Evolutionary conservation across 208 protist genomes (phyloP).

Genomic region (Crithidia brevicula): DNA sequence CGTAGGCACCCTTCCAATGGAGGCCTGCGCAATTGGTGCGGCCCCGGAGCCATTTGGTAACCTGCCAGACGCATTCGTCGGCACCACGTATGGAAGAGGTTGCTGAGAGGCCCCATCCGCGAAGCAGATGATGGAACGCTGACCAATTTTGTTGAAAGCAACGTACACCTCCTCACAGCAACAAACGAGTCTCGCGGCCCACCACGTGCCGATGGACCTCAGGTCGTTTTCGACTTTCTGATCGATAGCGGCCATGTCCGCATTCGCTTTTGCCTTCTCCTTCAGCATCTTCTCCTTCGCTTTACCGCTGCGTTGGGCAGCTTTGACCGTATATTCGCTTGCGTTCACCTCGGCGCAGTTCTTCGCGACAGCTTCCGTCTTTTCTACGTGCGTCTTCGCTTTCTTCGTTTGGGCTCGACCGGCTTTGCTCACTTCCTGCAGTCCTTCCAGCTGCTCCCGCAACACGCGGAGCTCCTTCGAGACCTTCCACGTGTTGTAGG

Average conservation of each 20-base stretch:
- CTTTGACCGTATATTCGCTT: neutral
- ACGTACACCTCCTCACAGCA: neutral
- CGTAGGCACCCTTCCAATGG: too few species aligned
- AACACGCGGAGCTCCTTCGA: conserved; percentile 5
- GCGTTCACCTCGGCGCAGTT: conserved; percentile 13
- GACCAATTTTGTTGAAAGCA: neutral
- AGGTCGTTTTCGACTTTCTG: neutral
- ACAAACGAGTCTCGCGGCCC: neutral
- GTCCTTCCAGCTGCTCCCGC: conserved; percentile 6
- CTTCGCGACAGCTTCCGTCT: conserved; percentile 1
- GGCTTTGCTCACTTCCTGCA: conserved; percentile 4
- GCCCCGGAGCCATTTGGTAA: too few species aligned
- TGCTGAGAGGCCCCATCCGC: neutral
- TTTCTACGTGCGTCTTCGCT: neutral
- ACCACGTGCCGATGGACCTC: conserved; percentile 1
- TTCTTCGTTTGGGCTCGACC: neutral
- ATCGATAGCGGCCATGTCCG: neutral
- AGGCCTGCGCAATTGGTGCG: too few species aligned
- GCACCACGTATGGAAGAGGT: neutral
- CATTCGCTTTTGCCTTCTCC: neutral
- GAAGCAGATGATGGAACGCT: neutral
- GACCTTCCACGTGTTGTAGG: conserved; percentile 6
- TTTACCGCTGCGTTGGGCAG: neutral
- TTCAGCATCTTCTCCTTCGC: neutral
- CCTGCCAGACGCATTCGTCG: too few species aligned